Percentiles rank a stretch among this genome's conserved stretches.
These are phyloP conservation scores for Aspergillus leporis DNA, from an alignment of 495 filamentous ascomycete species.

Conservation along the genomic window DNA sequence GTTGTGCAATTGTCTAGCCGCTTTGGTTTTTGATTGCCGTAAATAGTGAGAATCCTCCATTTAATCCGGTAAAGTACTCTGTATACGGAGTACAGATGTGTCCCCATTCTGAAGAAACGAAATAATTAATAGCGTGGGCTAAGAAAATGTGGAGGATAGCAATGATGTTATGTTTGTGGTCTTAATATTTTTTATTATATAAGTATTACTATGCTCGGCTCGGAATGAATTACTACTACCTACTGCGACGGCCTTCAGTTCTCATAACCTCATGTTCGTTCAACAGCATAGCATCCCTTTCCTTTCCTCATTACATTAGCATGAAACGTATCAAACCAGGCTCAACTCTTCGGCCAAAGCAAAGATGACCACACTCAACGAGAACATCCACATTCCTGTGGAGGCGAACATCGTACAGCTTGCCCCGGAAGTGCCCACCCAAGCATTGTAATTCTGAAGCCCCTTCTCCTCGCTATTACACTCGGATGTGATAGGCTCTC, in stretches of 20 bases:
- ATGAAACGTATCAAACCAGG: neutral
- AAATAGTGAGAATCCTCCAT: neutral
- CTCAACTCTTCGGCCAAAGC: neutral
- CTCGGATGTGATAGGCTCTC: slow-evolving; percentile 44
- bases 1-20: slow-evolving; percentile 3
- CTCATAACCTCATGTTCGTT: too few relatives aligned
- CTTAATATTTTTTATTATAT: too few relatives aligned
- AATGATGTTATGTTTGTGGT: too few relatives aligned
- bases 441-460: slow-evolving; percentile 48
- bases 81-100: neutral
- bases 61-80: neutral
- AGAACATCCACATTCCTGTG: neutral
- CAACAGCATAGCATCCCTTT: too few relatives aligned
- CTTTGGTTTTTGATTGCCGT: neutral
- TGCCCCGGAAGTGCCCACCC: slow-evolving; percentile 25
- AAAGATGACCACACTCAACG: neutral
- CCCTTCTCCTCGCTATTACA: slow-evolving; percentile 34
- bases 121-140: too few relatives aligned
- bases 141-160: too few relatives aligned
- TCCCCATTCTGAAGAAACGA: neutral
- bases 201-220: too few relatives aligned
- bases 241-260: too few relatives aligned
- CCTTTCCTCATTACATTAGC: too few relatives aligned
- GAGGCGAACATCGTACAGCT: neutral
- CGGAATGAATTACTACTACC: too few relatives aligned